Conservation (phyloP, 352 stramenopile genomes). For the Globisporangium camurandrum region DNA sequence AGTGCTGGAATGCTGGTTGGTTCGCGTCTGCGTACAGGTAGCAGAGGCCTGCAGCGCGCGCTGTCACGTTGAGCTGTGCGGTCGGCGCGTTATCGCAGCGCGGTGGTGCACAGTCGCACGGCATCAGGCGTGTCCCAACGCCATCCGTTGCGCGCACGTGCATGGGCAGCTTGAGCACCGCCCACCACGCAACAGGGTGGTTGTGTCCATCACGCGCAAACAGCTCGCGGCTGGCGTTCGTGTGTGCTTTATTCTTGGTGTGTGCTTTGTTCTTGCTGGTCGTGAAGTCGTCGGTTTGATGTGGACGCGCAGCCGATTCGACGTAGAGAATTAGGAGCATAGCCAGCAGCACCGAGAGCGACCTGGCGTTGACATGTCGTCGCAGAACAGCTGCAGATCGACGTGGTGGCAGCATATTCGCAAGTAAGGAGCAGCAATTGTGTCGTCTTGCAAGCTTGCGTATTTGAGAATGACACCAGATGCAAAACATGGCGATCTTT, state of each 20-base stretch:
- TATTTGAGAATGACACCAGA: no score
- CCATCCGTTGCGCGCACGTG: constrained; percentile 19
- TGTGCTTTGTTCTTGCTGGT: no score
- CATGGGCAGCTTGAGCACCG: constrained; percentile 65
- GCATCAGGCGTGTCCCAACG: constrained; percentile 23
- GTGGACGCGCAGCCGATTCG: background rate
- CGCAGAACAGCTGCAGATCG: no score
- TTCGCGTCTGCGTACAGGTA: constrained; percentile 72
- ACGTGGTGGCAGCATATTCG: no score
- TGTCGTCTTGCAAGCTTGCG: background rate
- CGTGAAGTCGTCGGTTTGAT: background rate
- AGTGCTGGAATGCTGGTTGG: constrained; percentile 43
- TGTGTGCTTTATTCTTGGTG: no score
- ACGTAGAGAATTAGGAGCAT: constrained; percentile 15
- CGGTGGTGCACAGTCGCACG: constrained; percentile 57
- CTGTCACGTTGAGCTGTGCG: constrained; percentile 16
- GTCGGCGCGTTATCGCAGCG: constrained; percentile 48
- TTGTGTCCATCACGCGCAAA: constrained; percentile 55
- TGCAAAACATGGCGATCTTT: no score
- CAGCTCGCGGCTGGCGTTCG: constrained; percentile 9
- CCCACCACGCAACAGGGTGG: constrained; percentile 59
- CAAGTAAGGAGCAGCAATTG: no score
- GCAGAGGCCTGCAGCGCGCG: constrained; percentile 53
- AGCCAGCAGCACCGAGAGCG: constrained; percentile 1
- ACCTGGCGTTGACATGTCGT: no score